These are phyloP conservation scores for Paxillus involutus DNA, from an alignment of 768 basidiomycete species.

Conservation along the genomic window DNA sequence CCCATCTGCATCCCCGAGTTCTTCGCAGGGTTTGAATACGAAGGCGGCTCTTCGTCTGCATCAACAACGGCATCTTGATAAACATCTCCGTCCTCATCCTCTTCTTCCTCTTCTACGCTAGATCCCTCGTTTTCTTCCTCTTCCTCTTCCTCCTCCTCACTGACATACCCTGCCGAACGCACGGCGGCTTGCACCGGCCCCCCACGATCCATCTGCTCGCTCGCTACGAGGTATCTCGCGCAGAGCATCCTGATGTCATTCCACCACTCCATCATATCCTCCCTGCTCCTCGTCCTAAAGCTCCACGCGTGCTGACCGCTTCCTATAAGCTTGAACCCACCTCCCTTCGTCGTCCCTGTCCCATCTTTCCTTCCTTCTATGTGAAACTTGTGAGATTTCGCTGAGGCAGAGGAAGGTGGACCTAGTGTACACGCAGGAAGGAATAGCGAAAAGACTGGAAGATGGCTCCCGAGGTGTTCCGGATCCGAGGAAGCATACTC, in stretches of 20 bases:
- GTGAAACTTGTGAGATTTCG: slow-evolving; percentile 92
- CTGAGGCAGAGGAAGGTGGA: slow-evolving; percentile 70
- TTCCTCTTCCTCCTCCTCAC: slow-evolving; percentile 62
- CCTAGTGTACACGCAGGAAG: slow-evolving; percentile 95
- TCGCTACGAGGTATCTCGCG: slow-evolving; percentile 90
- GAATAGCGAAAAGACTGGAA: slow-evolving; percentile 85
- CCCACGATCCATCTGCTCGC: slow-evolving; percentile 88
- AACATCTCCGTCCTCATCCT: slow-evolving; percentile 52
- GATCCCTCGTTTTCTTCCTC: slow-evolving; percentile 60
- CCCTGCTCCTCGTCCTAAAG: slow-evolving; percentile 84
- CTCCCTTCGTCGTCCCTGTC: slow-evolving; percentile 55
- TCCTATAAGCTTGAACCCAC: slow-evolving; percentile 45
- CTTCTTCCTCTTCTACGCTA: slow-evolving; percentile 42
- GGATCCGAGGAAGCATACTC: slow-evolving; percentile 84
- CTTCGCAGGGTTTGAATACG: slow-evolving; percentile 53
- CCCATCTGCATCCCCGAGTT: slow-evolving; percentile 41
- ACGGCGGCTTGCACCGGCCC: slow-evolving; percentile 95
- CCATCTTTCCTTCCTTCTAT: slow-evolving; percentile 91
- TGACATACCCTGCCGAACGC: slow-evolving; percentile 82
- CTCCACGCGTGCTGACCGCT: slow-evolving; percentile 72
- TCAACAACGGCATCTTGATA: slow-evolving; percentile 37
- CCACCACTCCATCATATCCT: slow-evolving; percentile 99
- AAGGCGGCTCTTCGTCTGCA: slow-evolving; percentile 56
- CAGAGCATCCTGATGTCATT: slow-evolving; percentile 95
- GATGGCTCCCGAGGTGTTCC: slow-evolving; percentile 41